Evolutionary conservation across 768 basidiomycete genomes (phyloP).

Genomic region (Russula brevipes): DNA sequence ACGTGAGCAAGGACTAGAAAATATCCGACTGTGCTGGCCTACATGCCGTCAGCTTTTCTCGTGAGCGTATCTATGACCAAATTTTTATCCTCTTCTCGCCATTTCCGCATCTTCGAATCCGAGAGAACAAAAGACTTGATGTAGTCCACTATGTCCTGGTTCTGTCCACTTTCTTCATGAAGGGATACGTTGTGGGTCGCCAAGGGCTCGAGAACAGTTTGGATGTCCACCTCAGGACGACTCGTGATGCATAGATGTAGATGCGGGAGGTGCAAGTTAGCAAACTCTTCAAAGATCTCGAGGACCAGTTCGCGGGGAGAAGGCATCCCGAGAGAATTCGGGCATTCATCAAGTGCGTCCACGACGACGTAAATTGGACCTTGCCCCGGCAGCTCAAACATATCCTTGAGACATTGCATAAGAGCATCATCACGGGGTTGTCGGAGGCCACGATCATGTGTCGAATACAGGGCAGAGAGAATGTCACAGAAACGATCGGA

Average conservation of each 20-base stretch:
- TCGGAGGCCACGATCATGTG: not conserved
- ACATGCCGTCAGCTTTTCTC: not conserved
- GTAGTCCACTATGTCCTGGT: not conserved
- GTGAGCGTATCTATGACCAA: not conserved
- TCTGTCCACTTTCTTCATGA: not conserved
- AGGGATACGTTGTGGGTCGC: not conserved
- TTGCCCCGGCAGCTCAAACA: not conserved
- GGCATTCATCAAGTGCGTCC: not conserved
- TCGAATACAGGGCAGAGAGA: not conserved
- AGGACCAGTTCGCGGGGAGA: not conserved
- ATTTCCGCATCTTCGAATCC: not conserved
- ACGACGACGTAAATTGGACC: not conserved
- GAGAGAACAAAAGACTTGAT: not conserved
- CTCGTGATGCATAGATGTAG: not conserved
- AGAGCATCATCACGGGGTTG: not conserved
- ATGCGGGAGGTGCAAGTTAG: not conserved
- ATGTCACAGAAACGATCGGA: not conserved
- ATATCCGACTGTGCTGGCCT: not conserved
- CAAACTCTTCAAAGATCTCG: not conserved
- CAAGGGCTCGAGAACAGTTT: not conserved
- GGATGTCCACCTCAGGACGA: no score
- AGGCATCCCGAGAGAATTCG: not conserved
- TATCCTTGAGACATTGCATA: not conserved
- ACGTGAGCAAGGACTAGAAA: no score
- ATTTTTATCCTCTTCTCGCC: not conserved